A percentile compares a stretch with the other conserved stretches of the same genome.
These are phyloP conservation scores for Podosphaera fusca DNA, from an alignment of 2,329 filamentous ascomycete genomes.

Conservation along the genomic window DNA sequence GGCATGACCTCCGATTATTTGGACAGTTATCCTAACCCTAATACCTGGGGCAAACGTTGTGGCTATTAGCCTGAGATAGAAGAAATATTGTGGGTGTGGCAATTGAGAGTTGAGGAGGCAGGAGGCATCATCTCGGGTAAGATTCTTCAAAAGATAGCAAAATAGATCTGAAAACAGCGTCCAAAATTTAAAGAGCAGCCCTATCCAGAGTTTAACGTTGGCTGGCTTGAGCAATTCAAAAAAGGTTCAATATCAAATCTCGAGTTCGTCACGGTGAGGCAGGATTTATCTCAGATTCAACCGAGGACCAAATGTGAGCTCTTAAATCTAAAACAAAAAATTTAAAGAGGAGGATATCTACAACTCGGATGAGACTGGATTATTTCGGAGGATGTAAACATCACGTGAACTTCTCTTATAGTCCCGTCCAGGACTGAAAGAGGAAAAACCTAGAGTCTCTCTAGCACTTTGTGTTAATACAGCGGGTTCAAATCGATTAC, in stretches of 20 bases:
- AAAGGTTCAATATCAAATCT: background rate
- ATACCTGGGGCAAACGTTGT: no score
- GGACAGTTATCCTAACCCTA: no score
- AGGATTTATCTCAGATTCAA: background rate
- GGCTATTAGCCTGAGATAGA: no score
- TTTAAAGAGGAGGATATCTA: constrained; percentile 1
- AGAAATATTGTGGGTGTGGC: no score
- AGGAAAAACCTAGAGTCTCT: background rate
- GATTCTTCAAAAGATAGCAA: no score
- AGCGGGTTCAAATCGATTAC: background rate
- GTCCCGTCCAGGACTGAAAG: constrained; percentile 2
- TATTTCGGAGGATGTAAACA: background rate
- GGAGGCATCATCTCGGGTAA: no score
- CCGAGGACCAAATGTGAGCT: background rate
- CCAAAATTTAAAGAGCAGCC: background rate
- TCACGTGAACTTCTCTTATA: constrained; percentile 20
- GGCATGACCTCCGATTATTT: no score
- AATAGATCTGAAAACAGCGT: background rate
- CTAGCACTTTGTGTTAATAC: background rate
- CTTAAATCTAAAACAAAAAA: background rate
- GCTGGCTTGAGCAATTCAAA: background rate
- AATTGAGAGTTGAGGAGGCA: no score
- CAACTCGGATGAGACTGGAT: background rate
- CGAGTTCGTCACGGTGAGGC: background rate
- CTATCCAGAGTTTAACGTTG: no score